Base-by-base conservation (phyloP, 805 yeast species). In the Debaryomyces maramus region DNA sequence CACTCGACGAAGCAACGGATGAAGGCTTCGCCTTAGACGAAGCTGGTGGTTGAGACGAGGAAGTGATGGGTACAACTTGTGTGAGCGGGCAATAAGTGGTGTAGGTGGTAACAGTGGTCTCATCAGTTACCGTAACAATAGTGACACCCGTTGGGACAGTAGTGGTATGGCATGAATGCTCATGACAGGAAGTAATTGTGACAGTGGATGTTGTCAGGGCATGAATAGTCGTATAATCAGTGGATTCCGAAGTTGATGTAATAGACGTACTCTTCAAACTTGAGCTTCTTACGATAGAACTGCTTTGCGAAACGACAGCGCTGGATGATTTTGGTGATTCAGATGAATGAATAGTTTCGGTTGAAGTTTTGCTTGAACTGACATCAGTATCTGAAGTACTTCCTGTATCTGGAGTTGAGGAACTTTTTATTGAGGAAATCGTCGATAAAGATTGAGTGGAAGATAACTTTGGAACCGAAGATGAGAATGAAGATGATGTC, bases 71-170 rank as follows among this genome's bases (percentile, higher is more conserved):
- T 14, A 16, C 11, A 34, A 23, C 10, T 14, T n/a, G 3, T 21
- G 51, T 41, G 31, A 47, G 32, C 7, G 55, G 52, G 39, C 56
- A 51, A 45, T 42, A 48, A 9, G 55, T 51, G 15, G 53, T 50
- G 41, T 42, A 48, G 10, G 36, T 34, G 4, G 51, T 43, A 16
- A 40, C 36, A 7, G 27, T 38, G 4, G 35, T 40, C 3, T 35
- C 30, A 22, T 29, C 30, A 8, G 50, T 48, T 8, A 40, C 37
- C 5, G 50, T 49, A 7, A 42, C 29, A 5, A 33, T 24, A 9
- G 55, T 56, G 14, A 47, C 51, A 44, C 63, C 63, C 10, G 66
- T 60, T 4, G 55, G 44, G 19, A 47, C 50, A 23, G 53, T 39
- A 23, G 57, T 48, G 16, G 55, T 40, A 19, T 47, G 26, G 44